phyloP scores from a whole-genome alignment of 2,329 filamentous ascomycete genomes.

The Camillea tinctor region DNA sequence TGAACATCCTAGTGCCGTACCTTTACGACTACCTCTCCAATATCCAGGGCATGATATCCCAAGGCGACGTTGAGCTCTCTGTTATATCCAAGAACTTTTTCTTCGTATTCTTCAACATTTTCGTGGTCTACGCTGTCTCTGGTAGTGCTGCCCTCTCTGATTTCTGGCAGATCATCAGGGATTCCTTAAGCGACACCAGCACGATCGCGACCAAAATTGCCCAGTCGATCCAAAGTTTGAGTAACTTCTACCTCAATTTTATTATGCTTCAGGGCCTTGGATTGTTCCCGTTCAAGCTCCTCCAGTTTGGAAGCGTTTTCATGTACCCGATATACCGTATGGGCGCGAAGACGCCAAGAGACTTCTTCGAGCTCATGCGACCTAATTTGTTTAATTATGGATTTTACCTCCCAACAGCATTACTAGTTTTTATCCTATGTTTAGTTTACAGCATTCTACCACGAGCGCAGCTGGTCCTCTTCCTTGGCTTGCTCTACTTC shows the following conservation, averaged over 20 bases:
- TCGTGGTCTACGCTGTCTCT: conserved; percentile 88
- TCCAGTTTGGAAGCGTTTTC: conserved; percentile 83
- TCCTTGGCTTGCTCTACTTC: conserved; percentile 83
- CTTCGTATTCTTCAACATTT: conserved; percentile 99
- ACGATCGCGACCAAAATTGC: conserved; percentile 76
- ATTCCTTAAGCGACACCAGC: conserved; percentile 76
- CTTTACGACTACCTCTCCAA: conserved; percentile 92
- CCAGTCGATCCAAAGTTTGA: conserved; percentile 68
- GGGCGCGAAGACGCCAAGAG: conserved; percentile 81
- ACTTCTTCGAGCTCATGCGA: conserved; percentile 77
- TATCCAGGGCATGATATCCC: conserved; percentile 90
- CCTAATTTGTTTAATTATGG: conserved; percentile 93
- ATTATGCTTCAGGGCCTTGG: conserved; percentile 94
- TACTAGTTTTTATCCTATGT: conserved; percentile 93
- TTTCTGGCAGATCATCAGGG: conserved; percentile 69
- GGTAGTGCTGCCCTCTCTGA: conserved; percentile 69
- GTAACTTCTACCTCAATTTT: conserved; percentile 88
- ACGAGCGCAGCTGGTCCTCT: conserved; percentile 75
- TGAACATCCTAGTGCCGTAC: conserved; percentile 89
- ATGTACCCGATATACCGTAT: conserved; percentile 80
- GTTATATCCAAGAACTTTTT: conserved; percentile 99
- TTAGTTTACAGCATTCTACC: conserved; percentile 89
- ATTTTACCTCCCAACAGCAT: conserved; percentile 88
- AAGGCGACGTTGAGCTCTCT: conserved; percentile 90
- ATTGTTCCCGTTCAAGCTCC: conserved; percentile 84